Base-by-base conservation (phyloP, 495 filamentous ascomycete species). In the Aspergillus mulundensis region DNA sequence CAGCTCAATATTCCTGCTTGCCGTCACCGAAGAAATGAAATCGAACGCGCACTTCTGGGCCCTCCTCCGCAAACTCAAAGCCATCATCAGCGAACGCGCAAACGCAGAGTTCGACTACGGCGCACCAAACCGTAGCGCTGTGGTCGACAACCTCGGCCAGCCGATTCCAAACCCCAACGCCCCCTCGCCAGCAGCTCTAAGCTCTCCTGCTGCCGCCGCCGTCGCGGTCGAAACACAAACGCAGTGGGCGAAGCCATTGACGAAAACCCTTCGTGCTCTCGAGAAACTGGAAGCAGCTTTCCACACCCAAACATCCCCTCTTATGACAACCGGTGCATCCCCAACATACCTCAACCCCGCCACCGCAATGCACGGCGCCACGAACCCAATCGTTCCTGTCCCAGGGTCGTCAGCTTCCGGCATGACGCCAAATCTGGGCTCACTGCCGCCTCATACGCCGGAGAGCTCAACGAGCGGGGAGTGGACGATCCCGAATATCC, bases 401-500 rank as follows among this genome's bases (percentile, higher is more conserved):
- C 45, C 47, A n/a, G 7, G 12, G 12, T 32, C 32, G 15, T 38
- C 46, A 21, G 25, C 65, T 0, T 50, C 67, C n/a, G 61, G 57
- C 18, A 68, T 72, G 70, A 77, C 73, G 1, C 69, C 72, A 0
- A 70, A 61, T 49, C 49, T 72, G 36, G 65, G 68, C 15, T 77
- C 74, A 11, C 64, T 76, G 8, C 73, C 74, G 19, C 76, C 76
- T 1, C 72, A 73, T 38, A 79, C 76, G 0, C 76, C 76, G 6
- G 76, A 79, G 50, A 77, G 74, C 60, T 76, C 75, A 12, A 72
- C 67, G 20, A 77, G 76, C 50, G 69, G 76, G 10, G 76, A 79
- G 57, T 79, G 74, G 76, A 65, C 74, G 20, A 68, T 74, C 14
- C 74, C 73, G 2, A 77, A 73, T 52, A 64, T 79, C 23, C 40